These are phyloP conservation scores for Balansia obtecta DNA, from an alignment of 2,329 filamentous ascomycete genomes.

Conservation along the genomic window DNA sequence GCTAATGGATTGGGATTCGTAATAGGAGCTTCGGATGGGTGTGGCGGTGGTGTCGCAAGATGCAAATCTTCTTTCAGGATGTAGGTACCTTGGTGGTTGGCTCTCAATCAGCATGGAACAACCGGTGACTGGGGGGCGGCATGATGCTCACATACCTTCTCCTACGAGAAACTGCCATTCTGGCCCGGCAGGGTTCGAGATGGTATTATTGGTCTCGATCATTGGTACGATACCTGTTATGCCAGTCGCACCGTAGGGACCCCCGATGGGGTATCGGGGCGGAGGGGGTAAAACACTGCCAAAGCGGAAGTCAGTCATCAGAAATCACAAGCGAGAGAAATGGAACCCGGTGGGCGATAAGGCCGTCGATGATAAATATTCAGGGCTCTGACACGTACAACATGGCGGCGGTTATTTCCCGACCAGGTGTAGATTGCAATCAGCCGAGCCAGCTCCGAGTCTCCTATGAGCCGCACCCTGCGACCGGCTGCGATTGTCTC, in stretches of 20 bases:
- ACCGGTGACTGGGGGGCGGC: not conserved
- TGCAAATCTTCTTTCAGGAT: conserved; percentile 81
- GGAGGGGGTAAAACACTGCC: conserved; percentile 73
- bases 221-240: conserved; percentile 58
- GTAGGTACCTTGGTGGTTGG: conserved; percentile 59
- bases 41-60: conserved; percentile 85
- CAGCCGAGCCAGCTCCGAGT: not conserved
- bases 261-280: conserved; percentile 65
- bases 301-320: not conserved
- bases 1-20: conserved; percentile 84
- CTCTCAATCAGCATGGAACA: conserved; percentile 6
- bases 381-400: conserved; percentile 12
- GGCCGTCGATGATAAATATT: not conserved
- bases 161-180: conserved; percentile 87
- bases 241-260: conserved; percentile 57
- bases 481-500: not conserved
- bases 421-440: not conserved
- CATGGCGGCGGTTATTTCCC: conserved; percentile 9
- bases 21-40: conserved; percentile 83
- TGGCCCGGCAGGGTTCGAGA: conserved; percentile 66
- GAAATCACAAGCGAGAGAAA: not conserved
- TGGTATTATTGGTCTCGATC: conserved; percentile 87
- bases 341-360: not conserved
- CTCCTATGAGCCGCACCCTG: not conserved
- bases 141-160: conserved; percentile 49